A percentile compares a stretch with the other conserved stretches of the same genome.
phyloP scores from a whole-genome alignment of 139 green algal genomes.

The Microglena sp. region DNA sequence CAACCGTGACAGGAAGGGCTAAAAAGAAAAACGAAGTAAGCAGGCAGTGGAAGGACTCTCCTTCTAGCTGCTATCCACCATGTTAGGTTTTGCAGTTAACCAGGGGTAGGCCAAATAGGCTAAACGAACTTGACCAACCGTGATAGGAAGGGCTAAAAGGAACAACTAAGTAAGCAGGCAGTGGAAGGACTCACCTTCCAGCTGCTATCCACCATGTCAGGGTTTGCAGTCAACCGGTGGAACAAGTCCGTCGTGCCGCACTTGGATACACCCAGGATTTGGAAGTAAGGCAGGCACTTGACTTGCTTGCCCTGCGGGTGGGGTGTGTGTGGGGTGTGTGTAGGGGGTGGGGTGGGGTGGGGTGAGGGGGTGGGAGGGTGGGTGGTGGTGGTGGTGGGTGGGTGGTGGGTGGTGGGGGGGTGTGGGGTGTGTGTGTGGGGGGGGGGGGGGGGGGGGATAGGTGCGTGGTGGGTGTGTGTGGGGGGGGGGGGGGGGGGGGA shows the following conservation, averaged over 20 bases:
- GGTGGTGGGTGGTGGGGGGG: too few species aligned
- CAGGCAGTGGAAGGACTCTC: constrained; percentile 1
- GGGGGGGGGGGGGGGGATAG: too few species aligned
- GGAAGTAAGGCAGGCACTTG: constrained; percentile 50
- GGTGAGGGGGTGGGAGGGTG: too few species aligned
- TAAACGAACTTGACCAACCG: too few species aligned
- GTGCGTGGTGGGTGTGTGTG: too few species aligned
- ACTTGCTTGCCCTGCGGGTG: too few species aligned
- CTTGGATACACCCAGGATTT: constrained; percentile 42
- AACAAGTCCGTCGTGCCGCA: constrained; percentile 54
- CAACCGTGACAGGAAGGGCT: neutral
- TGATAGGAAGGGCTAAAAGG: neutral
- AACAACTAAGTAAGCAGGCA: neutral
- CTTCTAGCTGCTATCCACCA: constrained; percentile 34
- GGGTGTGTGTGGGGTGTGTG: too few species aligned
- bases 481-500: too few species aligned
- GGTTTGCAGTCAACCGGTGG: constrained; percentile 34
- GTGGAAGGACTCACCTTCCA: constrained; percentile 22
- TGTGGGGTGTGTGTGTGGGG: too few species aligned
- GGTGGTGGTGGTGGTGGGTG: too few species aligned
- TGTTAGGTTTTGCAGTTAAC: constrained; percentile 31
- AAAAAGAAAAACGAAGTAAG: neutral
- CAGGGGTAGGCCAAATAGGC: too few species aligned
- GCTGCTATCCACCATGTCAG: constrained; percentile 28
- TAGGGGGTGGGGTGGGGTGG: too few species aligned